phyloP scores from a whole-genome alignment of 495 filamentous ascomycete species.

The Daldinia concentrica region DNA sequence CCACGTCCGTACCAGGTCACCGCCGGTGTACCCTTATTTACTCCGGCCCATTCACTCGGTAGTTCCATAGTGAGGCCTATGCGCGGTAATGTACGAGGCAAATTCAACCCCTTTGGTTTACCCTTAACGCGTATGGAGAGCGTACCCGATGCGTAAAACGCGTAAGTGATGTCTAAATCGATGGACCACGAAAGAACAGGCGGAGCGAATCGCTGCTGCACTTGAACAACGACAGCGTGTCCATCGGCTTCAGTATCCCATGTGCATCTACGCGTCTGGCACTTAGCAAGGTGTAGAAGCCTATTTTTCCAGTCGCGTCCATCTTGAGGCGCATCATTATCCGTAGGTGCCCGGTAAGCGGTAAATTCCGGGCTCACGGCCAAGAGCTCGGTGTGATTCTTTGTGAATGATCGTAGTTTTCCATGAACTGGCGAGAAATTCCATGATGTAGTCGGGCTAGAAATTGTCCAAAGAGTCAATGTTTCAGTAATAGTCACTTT shows the following conservation, averaged over 20 bases:
- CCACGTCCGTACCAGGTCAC: constrained; percentile 69
- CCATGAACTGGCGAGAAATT: constrained; percentile 33
- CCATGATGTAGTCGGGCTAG: constrained; percentile 25
- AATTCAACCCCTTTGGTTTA: constrained; percentile 51
- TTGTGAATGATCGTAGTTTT: constrained; percentile 32
- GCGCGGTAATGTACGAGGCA: constrained; percentile 64
- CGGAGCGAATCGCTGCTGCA: constrained; percentile 58
- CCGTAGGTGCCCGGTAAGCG: constrained; percentile 61
- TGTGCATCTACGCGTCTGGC: constrained; percentile 44
- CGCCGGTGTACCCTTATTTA: constrained; percentile 37
- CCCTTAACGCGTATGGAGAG: constrained; percentile 55
- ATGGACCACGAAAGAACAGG: constrained; percentile 68
- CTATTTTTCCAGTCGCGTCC: constrained; percentile 52
- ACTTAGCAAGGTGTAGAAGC: constrained; percentile 48
- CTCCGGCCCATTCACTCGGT: constrained; percentile 43
- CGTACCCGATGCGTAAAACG: constrained; percentile 53
- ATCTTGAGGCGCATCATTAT: constrained; percentile 65
- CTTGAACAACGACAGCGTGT: constrained; percentile 46
- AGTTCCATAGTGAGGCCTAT: constrained; percentile 63
- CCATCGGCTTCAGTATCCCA: constrained; percentile 42
- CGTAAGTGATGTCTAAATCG: constrained; percentile 58
- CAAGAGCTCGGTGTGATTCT: constrained; percentile 39
- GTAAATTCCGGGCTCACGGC: constrained; percentile 41
- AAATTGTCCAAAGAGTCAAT: constrained; percentile 39
- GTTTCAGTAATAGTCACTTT: constrained; percentile 35